These are phyloP conservation scores for Agaricus bisporus DNA, from an alignment of 768 basidiomycete species.

Conservation along the genomic window DNA sequence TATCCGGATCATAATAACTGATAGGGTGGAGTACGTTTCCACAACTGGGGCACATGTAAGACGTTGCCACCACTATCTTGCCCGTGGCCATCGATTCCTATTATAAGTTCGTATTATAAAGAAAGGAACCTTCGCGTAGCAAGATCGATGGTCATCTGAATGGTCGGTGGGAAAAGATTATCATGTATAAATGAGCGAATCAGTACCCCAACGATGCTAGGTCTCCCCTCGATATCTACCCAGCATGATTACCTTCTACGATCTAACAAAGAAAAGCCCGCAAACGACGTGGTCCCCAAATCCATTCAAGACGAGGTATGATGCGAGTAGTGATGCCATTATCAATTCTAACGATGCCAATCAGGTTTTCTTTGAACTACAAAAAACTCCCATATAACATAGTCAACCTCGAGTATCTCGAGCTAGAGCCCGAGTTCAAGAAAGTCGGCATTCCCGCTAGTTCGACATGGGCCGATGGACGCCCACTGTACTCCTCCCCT, in stretches of 20 bases:
- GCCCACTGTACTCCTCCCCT: conserved; percentile 32
- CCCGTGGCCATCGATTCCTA: too few relatives aligned
- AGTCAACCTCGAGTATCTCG: conserved; percentile 35
- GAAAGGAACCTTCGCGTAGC: too few relatives aligned
- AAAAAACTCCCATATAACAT: conserved; percentile 22
- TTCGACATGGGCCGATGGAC: conserved; percentile 16
- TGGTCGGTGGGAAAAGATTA: too few relatives aligned
- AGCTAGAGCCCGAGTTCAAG: conserved; percentile 25
- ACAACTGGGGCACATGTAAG: too few relatives aligned
- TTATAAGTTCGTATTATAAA: too few relatives aligned
- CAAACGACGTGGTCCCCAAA: conserved; percentile 6
- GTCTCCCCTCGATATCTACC: neutral
- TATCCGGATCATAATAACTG: too few relatives aligned
- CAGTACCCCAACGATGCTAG: neutral
- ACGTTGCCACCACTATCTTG: too few relatives aligned
- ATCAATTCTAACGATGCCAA: neutral
- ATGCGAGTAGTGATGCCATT: neutral
- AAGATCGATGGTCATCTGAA: too few relatives aligned
- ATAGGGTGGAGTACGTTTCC: too few relatives aligned
- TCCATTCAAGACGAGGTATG: conserved; percentile 9
- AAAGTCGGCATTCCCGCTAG: conserved; percentile 25
- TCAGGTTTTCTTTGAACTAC: conserved; percentile 7
- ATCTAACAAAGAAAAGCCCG: neutral
- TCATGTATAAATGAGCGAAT: too few relatives aligned
- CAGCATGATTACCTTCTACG: conserved; percentile 14